Base-by-base conservation (phyloP, 2,329 filamentous ascomycete genomes). In the Fusarium fujikuroi region DNA sequence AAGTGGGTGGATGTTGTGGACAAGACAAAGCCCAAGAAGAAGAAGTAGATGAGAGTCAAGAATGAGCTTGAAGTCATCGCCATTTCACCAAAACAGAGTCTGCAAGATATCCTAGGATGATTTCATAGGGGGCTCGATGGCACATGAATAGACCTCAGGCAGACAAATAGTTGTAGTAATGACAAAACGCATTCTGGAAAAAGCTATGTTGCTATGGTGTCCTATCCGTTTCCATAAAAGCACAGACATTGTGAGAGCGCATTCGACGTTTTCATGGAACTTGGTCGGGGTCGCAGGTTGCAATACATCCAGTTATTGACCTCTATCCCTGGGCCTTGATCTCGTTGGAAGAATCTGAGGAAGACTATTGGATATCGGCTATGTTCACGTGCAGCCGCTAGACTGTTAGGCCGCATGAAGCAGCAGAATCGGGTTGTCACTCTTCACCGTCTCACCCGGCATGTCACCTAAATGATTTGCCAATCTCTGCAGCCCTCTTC, bases 1-100 rank as follows among this genome's bases (percentile, higher is more conserved):
- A 76, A 73, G n/a, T 76, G 74, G 74, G 70, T 76, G 36, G 74
- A 76, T 11, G 42, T 74, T 18, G 62, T 67, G 37, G 74, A 76
- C 14, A 76, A 76, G 67, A 66, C 68, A 2, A 76, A 76, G 49
- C 49, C 74, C 0, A 74, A 74, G 42, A 74, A 74, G 40, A 74
- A 74, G 42, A 70, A 73, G 36, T 74, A 30, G 30, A 30, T 11
- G 30, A 30, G 30, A 30, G 30, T 30, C 30, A 30, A 11, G 30
- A 30, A 30, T 30, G 9, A 3, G 9, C 30, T 30, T 30, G 30
- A 11, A 30, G 11, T 9, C 30, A 30, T 30, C 9, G 30, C 9
- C 30, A 30, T 30, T 30, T 30, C 30, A 30, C 30, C 30, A 30
- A 30, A 30, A 30, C 3, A 30, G 30, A 30, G 30, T 30, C 30